A percentile compares a stretch with the other conserved stretches of the same genome.
phyloP scores from a whole-genome alignment of 176 grass and related monocot genomes.

The Avena sativa region DNA sequence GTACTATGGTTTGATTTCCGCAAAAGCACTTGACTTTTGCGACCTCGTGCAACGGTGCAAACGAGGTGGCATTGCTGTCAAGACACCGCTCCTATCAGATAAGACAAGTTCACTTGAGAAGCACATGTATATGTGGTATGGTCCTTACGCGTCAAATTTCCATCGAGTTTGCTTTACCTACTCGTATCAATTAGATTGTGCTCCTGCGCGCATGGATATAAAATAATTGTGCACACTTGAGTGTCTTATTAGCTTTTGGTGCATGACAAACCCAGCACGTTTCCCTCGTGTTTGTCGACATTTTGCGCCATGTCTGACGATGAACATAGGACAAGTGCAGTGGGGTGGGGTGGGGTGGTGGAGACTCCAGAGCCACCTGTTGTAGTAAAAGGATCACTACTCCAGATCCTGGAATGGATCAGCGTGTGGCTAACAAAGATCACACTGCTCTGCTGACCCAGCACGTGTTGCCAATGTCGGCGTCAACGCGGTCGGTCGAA shows the following conservation, averaged over 20 bases:
- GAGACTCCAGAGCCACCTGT: no score
- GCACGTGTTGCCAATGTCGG: constrained; percentile 1
- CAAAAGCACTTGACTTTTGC: neutral
- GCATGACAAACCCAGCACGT: neutral
- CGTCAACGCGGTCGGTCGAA: no score
- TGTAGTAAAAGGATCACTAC: no score
- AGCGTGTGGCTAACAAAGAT: neutral
- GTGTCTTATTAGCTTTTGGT: neutral
- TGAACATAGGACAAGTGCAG: neutral
- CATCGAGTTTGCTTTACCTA: neutral
- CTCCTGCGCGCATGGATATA: no score
- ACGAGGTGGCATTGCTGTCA: neutral
- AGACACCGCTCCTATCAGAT: neutral
- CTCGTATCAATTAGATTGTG: neutral
- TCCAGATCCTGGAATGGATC: neutral
- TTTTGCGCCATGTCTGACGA: neutral
- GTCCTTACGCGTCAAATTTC: neutral
- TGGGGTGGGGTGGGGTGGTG: no score
- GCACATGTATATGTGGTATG: neutral
- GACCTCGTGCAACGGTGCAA: neutral
- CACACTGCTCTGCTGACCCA: neutral
- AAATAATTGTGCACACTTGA: neutral
- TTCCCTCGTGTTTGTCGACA: neutral
- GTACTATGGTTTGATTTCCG: neutral
- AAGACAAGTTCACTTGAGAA: neutral